phyloP scores from a whole-genome alignment of 1,284 basidiomycete species.

The Boletellus deceptivus region DNA sequence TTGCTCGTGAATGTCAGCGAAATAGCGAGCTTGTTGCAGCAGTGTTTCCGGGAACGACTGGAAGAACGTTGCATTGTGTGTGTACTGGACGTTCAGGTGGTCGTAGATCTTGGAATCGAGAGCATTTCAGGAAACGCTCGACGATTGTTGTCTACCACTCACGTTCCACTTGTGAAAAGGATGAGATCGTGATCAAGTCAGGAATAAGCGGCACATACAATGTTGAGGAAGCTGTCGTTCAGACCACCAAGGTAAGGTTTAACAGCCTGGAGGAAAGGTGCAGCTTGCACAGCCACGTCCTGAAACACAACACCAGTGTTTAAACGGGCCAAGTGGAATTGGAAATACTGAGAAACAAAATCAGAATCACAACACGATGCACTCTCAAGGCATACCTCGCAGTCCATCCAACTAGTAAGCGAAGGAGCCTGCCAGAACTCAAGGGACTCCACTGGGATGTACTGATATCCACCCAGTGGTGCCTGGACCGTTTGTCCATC shows the following conservation, averaged over 20 bases:
- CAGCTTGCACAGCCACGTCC: conserved; percentile 32
- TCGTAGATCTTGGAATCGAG: conserved; percentile 43
- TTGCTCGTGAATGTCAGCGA: conserved; percentile 52
- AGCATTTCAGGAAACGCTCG: background rate
- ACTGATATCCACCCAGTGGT: conserved; percentile 52
- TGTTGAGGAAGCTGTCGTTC: conserved; percentile 42
- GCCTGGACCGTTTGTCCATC: conserved; percentile 47
- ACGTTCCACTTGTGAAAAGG: conserved; percentile 31
- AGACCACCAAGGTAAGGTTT: conserved; percentile 40
- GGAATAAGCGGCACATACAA: conserved; percentile 26
- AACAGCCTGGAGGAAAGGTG: conserved; percentile 43
- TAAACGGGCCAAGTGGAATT: conserved; percentile 23
- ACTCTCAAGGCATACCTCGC: conserved; percentile 17
- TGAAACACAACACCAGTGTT: conserved; percentile 36
- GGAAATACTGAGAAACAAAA: conserved; percentile 25
- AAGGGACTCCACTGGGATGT: conserved; percentile 31
- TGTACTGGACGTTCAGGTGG: conserved; percentile 49
- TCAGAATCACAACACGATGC: background rate
- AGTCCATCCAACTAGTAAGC: conserved; percentile 35
- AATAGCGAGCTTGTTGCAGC: conserved; percentile 39
- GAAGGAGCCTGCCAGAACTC: conserved; percentile 27
- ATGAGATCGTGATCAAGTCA: conserved; percentile 9
- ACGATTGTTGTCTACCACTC: conserved; percentile 4
- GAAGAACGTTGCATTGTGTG: conserved; percentile 47
- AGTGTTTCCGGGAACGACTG: conserved; percentile 33